Percentiles rank a stretch among this genome's conserved stretches.
These are phyloP conservation scores for Talaromyces piceae DNA, from an alignment of 2,329 filamentous ascomycete genomes.

Conservation along the genomic window DNA sequence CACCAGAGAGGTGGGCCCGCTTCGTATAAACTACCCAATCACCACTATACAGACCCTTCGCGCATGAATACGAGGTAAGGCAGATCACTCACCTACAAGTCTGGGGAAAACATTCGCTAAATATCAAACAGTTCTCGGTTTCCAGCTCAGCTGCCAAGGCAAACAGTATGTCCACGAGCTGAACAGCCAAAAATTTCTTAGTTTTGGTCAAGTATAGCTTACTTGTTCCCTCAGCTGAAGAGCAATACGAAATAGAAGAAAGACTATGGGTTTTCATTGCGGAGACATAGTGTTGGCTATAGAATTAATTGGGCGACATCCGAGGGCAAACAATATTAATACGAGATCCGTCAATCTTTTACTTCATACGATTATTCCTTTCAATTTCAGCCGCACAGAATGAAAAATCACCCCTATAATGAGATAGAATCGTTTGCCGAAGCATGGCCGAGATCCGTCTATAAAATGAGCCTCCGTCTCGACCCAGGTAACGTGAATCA, in stretches of 20 bases:
- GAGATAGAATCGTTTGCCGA: not conserved
- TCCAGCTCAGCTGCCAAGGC: not conserved
- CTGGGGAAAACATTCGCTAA: no score
- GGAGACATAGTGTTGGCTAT: not conserved
- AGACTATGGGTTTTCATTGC: not conserved
- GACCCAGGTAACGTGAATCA: not conserved
- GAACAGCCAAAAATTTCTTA: not conserved
- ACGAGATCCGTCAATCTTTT: not conserved
- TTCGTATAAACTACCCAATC: no score
- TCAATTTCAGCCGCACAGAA: not conserved
- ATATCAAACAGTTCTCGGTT: no score
- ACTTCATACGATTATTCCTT: not conserved
- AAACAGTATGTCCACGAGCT: not conserved
- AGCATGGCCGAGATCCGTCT: constrained; percentile 1
- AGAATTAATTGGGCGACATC: not conserved
- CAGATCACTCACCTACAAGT: no score
- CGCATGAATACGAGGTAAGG: no score
- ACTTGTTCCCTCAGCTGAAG: no score
- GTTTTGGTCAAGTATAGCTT: not conserved
- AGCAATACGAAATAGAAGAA: not conserved
- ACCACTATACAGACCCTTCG: no score
- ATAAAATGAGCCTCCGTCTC: not conserved
- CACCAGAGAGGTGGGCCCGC: no score
- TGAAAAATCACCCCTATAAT: not conserved
- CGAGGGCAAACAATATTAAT: not conserved